Conservation (phyloP, 2,329 filamentous ascomycete species). For the Sarocladium kiliense region DNA sequence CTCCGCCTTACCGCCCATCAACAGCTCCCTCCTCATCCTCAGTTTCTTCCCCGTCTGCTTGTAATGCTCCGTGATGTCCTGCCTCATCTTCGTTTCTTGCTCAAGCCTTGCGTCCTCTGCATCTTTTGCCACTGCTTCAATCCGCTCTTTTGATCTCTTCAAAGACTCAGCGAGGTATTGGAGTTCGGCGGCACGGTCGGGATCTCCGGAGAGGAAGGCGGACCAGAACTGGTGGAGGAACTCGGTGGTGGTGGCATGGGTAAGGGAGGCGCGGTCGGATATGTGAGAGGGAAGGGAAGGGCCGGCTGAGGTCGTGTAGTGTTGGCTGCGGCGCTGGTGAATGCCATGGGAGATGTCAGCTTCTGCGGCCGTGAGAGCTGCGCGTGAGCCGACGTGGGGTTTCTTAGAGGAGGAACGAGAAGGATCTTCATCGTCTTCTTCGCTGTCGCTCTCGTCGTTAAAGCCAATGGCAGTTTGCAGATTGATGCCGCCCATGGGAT, state of each 20-base stretch:
- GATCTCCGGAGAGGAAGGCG: conserved; percentile 82
- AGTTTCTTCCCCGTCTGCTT: conserved; percentile 70
- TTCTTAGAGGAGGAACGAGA: conserved; percentile 27
- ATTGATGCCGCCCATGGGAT: conserved; percentile 47
- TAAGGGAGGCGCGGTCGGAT: conserved; percentile 56
- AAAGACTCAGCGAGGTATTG: conserved; percentile 79
- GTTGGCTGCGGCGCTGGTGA: conserved; percentile 53
- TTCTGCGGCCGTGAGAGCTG: conserved; percentile 58
- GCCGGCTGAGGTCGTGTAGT: conserved; percentile 43
- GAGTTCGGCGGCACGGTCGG: conserved; percentile 74
- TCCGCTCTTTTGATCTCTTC: conserved; percentile 54
- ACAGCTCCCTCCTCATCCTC: conserved; percentile 60
- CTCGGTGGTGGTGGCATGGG: conserved; percentile 89
- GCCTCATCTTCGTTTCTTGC: conserved; percentile 61
- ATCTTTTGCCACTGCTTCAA: conserved; percentile 18
- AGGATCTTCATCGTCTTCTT: conserved; percentile 45
- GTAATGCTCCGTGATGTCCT: conserved; percentile 65
- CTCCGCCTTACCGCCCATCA: conserved; percentile 70
- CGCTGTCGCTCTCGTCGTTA: conserved; percentile 64
- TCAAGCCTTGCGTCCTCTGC: conserved; percentile 48
- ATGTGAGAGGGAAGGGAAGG: conserved; percentile 47
- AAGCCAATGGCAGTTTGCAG: conserved; percentile 63
- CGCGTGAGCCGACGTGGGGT: conserved; percentile 63
- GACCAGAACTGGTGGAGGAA: conserved; percentile 98
- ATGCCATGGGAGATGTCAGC: conserved; percentile 63